Conservation (phyloP, 225 moss, liverwort and hornwort genomes). For the Polytrichum commune region DNA sequence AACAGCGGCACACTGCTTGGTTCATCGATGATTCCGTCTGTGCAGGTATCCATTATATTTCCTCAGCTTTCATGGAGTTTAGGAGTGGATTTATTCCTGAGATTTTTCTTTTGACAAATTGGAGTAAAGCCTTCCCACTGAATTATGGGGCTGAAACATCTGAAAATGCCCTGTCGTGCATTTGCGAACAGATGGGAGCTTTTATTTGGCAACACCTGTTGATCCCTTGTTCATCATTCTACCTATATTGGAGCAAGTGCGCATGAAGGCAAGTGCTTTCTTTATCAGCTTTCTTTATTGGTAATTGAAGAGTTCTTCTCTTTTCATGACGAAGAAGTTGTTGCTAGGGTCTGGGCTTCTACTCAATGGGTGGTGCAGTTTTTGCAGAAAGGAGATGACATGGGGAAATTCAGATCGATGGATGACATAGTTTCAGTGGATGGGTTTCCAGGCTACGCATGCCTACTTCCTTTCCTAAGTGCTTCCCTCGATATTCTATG, state of each 20-base stretch:
- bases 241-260: slow-evolving; percentile 60
- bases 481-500: slow-evolving; percentile 49
- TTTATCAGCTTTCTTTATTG: neutral
- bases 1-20: slow-evolving; percentile 70
- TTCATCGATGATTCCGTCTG: slow-evolving; percentile 62
- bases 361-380: slow-evolving; percentile 14
- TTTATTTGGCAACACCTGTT: slow-evolving; percentile 63
- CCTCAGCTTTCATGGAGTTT: neutral
- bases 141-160: neutral
- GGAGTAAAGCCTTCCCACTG: too few species aligned
- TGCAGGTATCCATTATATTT: slow-evolving; percentile 39
- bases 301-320: too few species aligned
- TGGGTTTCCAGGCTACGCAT: slow-evolving; percentile 58
- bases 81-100: too few species aligned
- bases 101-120: neutral
- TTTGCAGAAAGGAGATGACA: slow-evolving; percentile 68
- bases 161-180: neutral
- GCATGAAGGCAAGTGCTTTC: slow-evolving; percentile 57
- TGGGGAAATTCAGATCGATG: slow-evolving; percentile 72
- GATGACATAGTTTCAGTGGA: slow-evolving; percentile 66
- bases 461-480: slow-evolving; percentile 46
- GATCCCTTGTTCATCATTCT: slow-evolving; percentile 66
- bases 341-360: neutral
- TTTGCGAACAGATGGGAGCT: slow-evolving; percentile 57
- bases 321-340: too few species aligned